These are phyloP conservation scores for Eruca vesicaria DNA, from an alignment of 441 rosid species.

Conservation along the genomic window DNA sequence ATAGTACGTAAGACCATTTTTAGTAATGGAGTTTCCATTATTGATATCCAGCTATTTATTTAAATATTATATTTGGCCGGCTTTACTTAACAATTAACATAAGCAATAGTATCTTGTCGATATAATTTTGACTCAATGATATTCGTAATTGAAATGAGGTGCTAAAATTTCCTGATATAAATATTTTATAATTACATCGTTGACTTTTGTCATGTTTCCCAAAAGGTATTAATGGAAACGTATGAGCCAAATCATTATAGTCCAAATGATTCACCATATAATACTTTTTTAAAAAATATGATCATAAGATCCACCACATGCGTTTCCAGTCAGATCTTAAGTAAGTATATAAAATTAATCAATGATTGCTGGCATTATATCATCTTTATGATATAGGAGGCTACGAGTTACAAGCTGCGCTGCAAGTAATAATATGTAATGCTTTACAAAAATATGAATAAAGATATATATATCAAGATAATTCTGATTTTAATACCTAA, in stretches of 20 bases:
- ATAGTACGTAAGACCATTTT: not conserved
- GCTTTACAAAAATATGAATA: not conserved
- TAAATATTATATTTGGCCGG: slow-evolving; percentile 20
- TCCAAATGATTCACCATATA: slow-evolving; percentile 34
- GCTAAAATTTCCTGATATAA: slow-evolving; percentile 26
- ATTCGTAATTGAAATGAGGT: slow-evolving; percentile 24
- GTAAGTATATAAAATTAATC: not conserved
- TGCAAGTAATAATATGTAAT: not conserved
- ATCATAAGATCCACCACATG: slow-evolving; percentile 22
- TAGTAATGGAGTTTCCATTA: slow-evolving; percentile 22
- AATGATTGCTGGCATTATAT: not conserved
- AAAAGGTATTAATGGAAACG: slow-evolving; percentile 32
- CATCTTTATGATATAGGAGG: not conserved
- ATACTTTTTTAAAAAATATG: not conserved
- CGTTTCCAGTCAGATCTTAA: slow-evolving; percentile 25
- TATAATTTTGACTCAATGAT: slow-evolving; percentile 17
- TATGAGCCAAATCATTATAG: slow-evolving; percentile 20
- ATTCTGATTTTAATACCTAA: not conserved
- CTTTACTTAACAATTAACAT: slow-evolving; percentile 17
- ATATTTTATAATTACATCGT: slow-evolving; percentile 15
- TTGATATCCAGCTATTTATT: slow-evolving; percentile 26
- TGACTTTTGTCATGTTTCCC: slow-evolving; percentile 38
- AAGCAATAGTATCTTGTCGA: slow-evolving; percentile 13
- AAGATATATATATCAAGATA: not conserved
- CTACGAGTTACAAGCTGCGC: not conserved